Base-by-base conservation (phyloP, 2,329 filamentous ascomycete genomes). In the Didymellaceae sp. region DNA sequence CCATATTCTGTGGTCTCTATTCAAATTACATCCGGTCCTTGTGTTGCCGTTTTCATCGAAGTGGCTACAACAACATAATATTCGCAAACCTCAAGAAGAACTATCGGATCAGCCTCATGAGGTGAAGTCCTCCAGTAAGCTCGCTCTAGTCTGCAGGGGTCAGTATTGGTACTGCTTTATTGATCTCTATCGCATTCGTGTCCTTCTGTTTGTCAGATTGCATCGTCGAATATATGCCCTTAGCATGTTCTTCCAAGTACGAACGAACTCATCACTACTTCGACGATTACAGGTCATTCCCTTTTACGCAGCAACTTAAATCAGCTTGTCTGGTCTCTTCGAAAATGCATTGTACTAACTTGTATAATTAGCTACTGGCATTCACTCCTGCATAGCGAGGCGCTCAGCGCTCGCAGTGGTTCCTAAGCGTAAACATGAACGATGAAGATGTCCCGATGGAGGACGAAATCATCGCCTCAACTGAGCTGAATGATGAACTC, bases 381-480 rank as follows among this genome's bases (percentile, higher is more conserved):
- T 25, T 45, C 14, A 37, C 22, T 37, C 35, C 26, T 54, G 55
- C 38, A 41, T 52, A 58, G 53, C 52, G 45, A 58, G 62, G 56
- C 57, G 53, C 54, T 34, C 33, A 43, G 54, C 55, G 52, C 54
- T 59, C 52, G 55, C 50, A 33, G 45, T 38, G 33, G 34, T 40
- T 35, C 13, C n/a, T 17, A 34, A 41, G 48, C 43, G 38, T 42
- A 54, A 52, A 42, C 22, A 68, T 71, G 62, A 65, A 67, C 9
- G 61, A 63, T 33, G 59, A 59, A 16, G 67, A 71, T 45, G 62
- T 59, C 31, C 42, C 55, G n/a, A 71, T 71, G 62, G 64, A 56
- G 11, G 67, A 68, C 14, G 70, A 67, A 25, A 55, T 61, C 7
- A 54, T 71, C 13, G 49, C 69, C 20, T 65, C 69, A 9, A 72